Conservation (phyloP, 1,284 basidiomycete species). For the Cryptococcus sp. region DNA sequence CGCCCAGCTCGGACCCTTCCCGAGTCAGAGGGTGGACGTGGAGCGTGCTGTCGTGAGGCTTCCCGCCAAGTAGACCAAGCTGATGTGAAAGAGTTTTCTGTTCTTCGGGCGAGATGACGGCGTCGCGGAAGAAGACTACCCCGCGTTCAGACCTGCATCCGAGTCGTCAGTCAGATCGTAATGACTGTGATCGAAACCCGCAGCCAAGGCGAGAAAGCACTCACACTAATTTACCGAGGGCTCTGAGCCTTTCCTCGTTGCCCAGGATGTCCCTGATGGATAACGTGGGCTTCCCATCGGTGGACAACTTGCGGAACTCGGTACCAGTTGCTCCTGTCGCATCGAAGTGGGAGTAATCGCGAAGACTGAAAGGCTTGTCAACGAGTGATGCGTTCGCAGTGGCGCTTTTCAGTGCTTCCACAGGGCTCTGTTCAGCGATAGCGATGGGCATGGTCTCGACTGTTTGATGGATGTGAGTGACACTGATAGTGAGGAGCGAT, state of each 20-base stretch:
- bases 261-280: constrained; percentile 33
- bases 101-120: constrained; percentile 55
- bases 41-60: constrained; percentile 60
- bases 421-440: constrained; percentile 8
- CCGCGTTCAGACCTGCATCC: constrained; percentile 61
- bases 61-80: constrained; percentile 63
- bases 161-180: not conserved
- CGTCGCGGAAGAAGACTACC: constrained; percentile 68
- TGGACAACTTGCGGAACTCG: constrained; percentile 47
- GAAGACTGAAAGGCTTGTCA: constrained; percentile 15
- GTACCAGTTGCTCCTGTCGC: constrained; percentile 44
- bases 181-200: not conserved
- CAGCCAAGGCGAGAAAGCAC: constrained; percentile 2
- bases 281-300: constrained; percentile 28
- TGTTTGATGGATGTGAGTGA: too few relatives aligned
- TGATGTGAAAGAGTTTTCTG: constrained; percentile 58
- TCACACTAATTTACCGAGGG: constrained; percentile 40
- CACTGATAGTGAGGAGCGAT: too few relatives aligned
- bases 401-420: constrained; percentile 20
- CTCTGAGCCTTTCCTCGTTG: constrained; percentile 32
- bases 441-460: constrained; percentile 17
- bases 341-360: constrained; percentile 38
- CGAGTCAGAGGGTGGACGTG: constrained; percentile 69
- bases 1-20: constrained; percentile 45
- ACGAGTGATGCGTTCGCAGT: constrained; percentile 6